Conservation (phyloP, 2,329 filamentous ascomycete genomes). For the Aspergillus melleus region DNA sequence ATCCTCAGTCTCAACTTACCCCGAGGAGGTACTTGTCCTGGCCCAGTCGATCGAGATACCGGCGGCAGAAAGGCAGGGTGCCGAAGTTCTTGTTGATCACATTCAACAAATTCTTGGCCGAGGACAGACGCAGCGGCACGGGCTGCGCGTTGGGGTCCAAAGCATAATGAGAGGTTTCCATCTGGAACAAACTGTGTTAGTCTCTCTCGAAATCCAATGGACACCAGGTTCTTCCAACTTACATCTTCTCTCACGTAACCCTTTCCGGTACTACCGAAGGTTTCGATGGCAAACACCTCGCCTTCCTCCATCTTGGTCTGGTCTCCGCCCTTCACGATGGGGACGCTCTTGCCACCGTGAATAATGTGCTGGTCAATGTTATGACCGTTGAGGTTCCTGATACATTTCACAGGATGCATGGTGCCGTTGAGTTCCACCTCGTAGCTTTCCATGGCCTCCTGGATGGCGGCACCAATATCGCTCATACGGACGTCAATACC, state of each 20-base stretch:
- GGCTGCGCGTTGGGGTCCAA: slow-evolving; percentile 71
- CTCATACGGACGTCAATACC: slow-evolving; percentile 89
- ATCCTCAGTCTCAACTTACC: slow-evolving; percentile 51
- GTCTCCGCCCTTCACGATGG: slow-evolving; percentile 85
- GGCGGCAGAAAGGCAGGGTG: slow-evolving; percentile 84
- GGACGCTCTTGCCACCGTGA: slow-evolving; percentile 87
- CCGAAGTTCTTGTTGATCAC: slow-evolving; percentile 97
- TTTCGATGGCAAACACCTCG: slow-evolving; percentile 93
- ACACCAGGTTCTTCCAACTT: slow-evolving; percentile 30
- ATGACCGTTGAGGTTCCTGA: slow-evolving; percentile 85
- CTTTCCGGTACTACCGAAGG: slow-evolving; percentile 89
- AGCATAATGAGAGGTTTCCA: slow-evolving; percentile 87
- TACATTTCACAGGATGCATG: slow-evolving; percentile 77
- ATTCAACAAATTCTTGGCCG: slow-evolving; percentile 80
- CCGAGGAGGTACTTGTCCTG: slow-evolving; percentile 93
- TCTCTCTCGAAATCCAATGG: neutral
- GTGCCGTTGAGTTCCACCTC: slow-evolving; percentile 80
- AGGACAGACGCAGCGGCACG: slow-evolving; percentile 73
- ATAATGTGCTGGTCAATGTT: slow-evolving; percentile 88
- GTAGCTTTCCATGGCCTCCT: slow-evolving; percentile 92
- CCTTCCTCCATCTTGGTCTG: slow-evolving; percentile 98
- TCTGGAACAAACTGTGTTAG: slow-evolving; percentile 38
- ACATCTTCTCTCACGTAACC: slow-evolving; percentile 85
- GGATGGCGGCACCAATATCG: slow-evolving; percentile 79
- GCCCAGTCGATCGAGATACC: slow-evolving; percentile 88